Conservation (phyloP, 177 flowering plant species). For the Tripterygium wilfordii region DNA sequence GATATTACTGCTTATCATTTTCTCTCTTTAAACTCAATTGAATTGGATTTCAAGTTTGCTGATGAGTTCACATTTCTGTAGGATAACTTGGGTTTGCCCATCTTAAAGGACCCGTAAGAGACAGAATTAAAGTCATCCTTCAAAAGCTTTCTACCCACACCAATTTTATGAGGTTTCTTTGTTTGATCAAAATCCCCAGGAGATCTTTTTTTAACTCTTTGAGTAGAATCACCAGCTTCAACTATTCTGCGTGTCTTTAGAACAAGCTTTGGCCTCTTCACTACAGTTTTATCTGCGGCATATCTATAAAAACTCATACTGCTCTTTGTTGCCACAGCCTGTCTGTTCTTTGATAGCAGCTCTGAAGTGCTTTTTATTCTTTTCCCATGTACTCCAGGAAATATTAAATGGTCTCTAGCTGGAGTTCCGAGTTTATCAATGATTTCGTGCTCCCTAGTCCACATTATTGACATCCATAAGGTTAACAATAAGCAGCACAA, state of each 20-base stretch:
- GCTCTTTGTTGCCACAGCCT: neutral
- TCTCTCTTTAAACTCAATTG: slow-evolving; percentile 5
- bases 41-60: neutral
- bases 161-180: slow-evolving; percentile 6
- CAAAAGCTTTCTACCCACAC: slow-evolving; percentile 6
- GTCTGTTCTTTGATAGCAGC: slow-evolving; percentile 12
- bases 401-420: slow-evolving; percentile 46
- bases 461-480: slow-evolving; percentile 4
- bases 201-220: slow-evolving; percentile 3
- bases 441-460: slow-evolving; percentile 56
- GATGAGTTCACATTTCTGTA: slow-evolving; percentile 6
- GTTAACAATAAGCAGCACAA: neutral
- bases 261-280: slow-evolving; percentile 9
- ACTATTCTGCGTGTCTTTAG: slow-evolving; percentile 1
- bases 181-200: slow-evolving; percentile 4
- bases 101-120: slow-evolving; percentile 3
- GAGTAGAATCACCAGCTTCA: slow-evolving; percentile 4
- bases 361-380: slow-evolving; percentile 14
- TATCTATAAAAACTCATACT: neutral
- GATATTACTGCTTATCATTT: no score
- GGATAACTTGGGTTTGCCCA: slow-evolving; percentile 13
- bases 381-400: slow-evolving; percentile 29
- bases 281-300: neutral
- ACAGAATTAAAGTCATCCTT: slow-evolving; percentile 6
- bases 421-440: slow-evolving; percentile 39